phyloP scores from a whole-genome alignment of 2,329 filamentous ascomycete genomes.

The Sarocladium oryzae region DNA sequence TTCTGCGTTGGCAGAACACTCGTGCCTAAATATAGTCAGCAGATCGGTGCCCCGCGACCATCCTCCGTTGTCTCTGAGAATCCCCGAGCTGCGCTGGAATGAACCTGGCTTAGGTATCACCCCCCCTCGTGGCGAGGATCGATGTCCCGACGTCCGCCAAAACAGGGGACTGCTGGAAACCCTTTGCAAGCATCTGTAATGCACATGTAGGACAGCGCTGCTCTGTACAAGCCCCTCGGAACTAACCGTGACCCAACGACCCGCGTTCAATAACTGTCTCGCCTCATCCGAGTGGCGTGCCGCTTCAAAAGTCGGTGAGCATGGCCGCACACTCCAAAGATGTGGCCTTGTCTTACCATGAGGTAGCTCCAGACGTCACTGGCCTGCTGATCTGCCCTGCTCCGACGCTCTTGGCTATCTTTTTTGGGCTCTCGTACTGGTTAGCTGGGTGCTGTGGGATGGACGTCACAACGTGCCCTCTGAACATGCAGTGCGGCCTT shows the following conservation, averaged over 20 bases:
- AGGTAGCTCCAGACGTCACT: not conserved
- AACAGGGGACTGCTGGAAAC: not conserved
- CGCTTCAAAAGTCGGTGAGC: constrained; percentile 7
- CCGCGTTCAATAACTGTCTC: not conserved
- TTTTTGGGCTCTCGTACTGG: not conserved
- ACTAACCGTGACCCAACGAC: not conserved
- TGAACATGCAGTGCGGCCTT: no score
- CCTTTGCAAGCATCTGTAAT: not conserved
- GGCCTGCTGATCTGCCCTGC: not conserved
- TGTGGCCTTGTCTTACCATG: not conserved
- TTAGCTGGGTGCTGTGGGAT: not conserved
- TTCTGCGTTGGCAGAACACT: not conserved
- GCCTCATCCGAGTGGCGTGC: constrained; percentile 7
- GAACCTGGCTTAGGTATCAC: no score
- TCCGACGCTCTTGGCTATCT: not conserved
- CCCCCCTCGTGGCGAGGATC: not conserved
- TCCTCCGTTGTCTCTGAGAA: no score
- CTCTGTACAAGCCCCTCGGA: not conserved
- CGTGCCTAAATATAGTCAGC: constrained; percentile 1
- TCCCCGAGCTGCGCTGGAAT: no score
- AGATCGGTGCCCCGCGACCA: no score
- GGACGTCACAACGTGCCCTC: not conserved
- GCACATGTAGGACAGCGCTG: not conserved
- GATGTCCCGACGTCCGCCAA: not conserved
- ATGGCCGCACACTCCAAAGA: no score